Conservation (phyloP, 1,284 basidiomycete genomes). For the Peniophora sp. region DNA sequence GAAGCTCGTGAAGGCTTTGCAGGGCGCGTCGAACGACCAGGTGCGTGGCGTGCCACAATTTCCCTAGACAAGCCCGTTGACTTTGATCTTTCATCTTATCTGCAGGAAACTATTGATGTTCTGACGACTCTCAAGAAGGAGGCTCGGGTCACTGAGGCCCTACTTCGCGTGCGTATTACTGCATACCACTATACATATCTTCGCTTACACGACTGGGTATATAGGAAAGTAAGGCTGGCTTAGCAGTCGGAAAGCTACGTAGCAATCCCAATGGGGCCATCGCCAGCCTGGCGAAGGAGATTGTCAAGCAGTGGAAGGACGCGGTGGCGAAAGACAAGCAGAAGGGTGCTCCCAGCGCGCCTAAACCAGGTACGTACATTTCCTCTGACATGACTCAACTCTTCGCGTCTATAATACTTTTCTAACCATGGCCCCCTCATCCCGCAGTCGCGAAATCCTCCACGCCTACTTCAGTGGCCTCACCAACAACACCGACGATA, state of each 20-base stretch:
- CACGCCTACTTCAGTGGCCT: slow-evolving; percentile 33
- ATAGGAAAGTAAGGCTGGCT: slow-evolving; percentile 86
- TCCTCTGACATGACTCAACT: neutral
- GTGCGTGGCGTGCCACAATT: slow-evolving; percentile 37
- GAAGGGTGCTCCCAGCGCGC: slow-evolving; percentile 5
- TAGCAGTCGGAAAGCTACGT: slow-evolving; percentile 89
- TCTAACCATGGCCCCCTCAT: slow-evolving; percentile 13
- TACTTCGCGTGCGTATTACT: slow-evolving; percentile 71
- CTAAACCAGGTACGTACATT: slow-evolving; percentile 26
- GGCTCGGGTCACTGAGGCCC: slow-evolving; percentile 76
- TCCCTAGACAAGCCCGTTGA: slow-evolving; percentile 29
- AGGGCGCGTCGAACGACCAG: slow-evolving; percentile 50
- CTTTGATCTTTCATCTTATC: slow-evolving; percentile 16
- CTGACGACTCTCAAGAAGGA: slow-evolving; percentile 72
- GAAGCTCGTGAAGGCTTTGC: slow-evolving; percentile 72
- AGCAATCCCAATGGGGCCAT: slow-evolving; percentile 67
- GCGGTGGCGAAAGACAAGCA: slow-evolving; percentile 70
- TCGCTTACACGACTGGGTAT: slow-evolving; percentile 3
- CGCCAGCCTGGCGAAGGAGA: slow-evolving; percentile 81
- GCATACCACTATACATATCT: neutral
- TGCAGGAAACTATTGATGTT: slow-evolving; percentile 66
- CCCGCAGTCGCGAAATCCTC: slow-evolving; percentile 18
- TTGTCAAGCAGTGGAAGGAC: slow-evolving; percentile 89
- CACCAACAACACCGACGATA: slow-evolving; percentile 26
- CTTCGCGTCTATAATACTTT: slow-evolving; percentile 9